Conservation (phyloP, 805 yeast genomes). For the Candida morakotiae region DNA sequence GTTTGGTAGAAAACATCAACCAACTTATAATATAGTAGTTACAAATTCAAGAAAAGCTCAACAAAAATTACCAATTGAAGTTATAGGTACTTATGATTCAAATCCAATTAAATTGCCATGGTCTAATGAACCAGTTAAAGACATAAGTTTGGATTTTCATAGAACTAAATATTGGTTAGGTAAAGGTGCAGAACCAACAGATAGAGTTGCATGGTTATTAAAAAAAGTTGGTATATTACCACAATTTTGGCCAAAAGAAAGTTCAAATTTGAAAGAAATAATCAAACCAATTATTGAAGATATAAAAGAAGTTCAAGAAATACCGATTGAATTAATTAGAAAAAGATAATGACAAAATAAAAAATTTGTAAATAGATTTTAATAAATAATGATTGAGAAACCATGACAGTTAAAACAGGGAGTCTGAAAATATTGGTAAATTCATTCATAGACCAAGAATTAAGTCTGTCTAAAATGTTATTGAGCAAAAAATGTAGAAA, state of each 20-base stretch:
- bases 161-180: slow-evolving; percentile 96
- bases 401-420: too few species aligned
- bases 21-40: slow-evolving; percentile 89
- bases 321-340: slow-evolving; percentile 29
- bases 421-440: too few species aligned
- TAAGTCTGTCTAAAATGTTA: too few species aligned
- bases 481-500: too few species aligned
- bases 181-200: slow-evolving; percentile 94
- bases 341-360: slow-evolving; percentile 22
- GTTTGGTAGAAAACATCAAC: slow-evolving; percentile 85
- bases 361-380: slow-evolving; percentile 1
- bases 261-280: slow-evolving; percentile 29
- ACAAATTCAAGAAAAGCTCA: slow-evolving; percentile 74
- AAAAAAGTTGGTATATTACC: slow-evolving; percentile 72
- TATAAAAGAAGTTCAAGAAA: slow-evolving; percentile 25
- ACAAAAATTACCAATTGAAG: slow-evolving; percentile 88
- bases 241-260: slow-evolving; percentile 54
- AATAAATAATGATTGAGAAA: background rate
- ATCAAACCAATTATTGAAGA: slow-evolving; percentile 26
- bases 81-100: slow-evolving; percentile 90
- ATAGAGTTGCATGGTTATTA: slow-evolving; percentile 70
- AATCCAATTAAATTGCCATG: slow-evolving; percentile 59
- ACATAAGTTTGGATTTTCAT: slow-evolving; percentile 77
- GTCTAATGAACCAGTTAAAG: slow-evolving; percentile 63
- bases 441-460: too few species aligned